A percentile compares a stretch with the other conserved stretches of the same genome.
Evolutionary conservation across 345 rosid genomes (phyloP).

Genomic region (Hirschfeldia incana): DNA sequence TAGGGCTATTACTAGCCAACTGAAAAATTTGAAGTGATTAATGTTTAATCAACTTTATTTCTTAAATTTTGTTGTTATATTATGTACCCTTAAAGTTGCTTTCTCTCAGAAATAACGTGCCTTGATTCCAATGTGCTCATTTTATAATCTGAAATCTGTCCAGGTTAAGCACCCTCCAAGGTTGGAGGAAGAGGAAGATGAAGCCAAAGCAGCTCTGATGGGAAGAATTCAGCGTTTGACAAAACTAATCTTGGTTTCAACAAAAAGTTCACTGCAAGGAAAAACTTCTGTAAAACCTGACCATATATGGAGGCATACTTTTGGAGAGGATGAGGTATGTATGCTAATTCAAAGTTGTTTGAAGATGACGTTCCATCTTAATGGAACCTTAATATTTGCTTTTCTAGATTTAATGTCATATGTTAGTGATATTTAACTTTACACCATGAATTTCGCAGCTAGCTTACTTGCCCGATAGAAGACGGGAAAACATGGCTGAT

Average conservation of each 20-base stretch:
- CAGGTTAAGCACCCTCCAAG: conserved; percentile 97
- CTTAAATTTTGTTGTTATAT: conserved; percentile 18
- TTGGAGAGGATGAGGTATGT: conserved; percentile 80
- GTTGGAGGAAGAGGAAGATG: conserved; percentile 99
- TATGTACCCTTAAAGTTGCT: conserved; percentile 3
- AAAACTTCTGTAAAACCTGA: conserved; percentile 56
- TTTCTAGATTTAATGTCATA: conserved; percentile 11
- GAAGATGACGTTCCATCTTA: conserved; percentile 1
- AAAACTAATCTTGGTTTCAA: conserved; percentile 95
- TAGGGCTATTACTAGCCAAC: neutral
- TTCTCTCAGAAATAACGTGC: conserved; percentile 11
- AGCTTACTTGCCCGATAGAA: conserved; percentile 65
- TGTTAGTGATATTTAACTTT: conserved; percentile 26
- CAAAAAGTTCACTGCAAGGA: conserved; percentile 81
- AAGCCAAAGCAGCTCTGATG: conserved; percentile 99
- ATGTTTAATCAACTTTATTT: neutral
- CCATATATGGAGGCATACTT: conserved; percentile 73
- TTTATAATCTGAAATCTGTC: conserved; percentile 72
- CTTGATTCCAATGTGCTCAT: conserved; percentile 12
- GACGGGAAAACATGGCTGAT: conserved; percentile 56
- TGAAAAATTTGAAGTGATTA: neutral
- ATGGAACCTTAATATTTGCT: neutral
- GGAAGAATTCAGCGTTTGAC: conserved; percentile 97
- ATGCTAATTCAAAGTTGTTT: neutral
- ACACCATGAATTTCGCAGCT: conserved; percentile 31